Conservation (phyloP, 805 yeast genomes). For the Metschnikowia amazonensis region DNA sequence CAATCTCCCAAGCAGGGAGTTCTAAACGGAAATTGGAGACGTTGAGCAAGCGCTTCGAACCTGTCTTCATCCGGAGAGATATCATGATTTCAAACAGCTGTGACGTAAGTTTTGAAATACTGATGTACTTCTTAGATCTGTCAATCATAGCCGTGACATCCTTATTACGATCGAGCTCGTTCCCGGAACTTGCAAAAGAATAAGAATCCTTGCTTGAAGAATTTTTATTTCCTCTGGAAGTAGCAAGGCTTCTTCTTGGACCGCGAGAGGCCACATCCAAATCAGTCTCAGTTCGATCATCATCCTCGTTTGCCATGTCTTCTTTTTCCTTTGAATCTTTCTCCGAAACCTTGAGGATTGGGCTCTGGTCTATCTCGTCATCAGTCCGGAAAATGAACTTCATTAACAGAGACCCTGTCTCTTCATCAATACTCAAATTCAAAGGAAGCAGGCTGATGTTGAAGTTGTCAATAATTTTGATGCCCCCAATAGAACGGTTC, state of each 20-base stretch:
- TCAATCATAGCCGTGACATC: conserved; percentile 58
- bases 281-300: conserved; percentile 5
- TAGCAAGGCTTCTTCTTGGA: neutral
- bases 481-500: conserved; percentile 42
- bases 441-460: conserved; percentile 37
- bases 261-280: conserved; percentile 5
- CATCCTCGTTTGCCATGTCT: conserved; percentile 10
- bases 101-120: conserved; percentile 51
- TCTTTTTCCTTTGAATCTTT: conserved; percentile 3
- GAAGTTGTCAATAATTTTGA: conserved; percentile 36
- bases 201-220: conserved; percentile 7
- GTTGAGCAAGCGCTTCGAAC: conserved; percentile 34
- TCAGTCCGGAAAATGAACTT: conserved; percentile 31
- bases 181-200: conserved; percentile 4
- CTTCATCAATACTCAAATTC: conserved; percentile 36
- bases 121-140: conserved; percentile 70
- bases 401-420: conserved; percentile 38
- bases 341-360: conserved; percentile 12
- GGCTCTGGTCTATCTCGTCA: conserved; percentile 12
- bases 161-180: conserved; percentile 7
- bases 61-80: conserved; percentile 33
- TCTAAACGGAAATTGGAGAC: conserved; percentile 34
- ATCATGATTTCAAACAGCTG: conserved; percentile 27
- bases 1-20: conserved; percentile 33
- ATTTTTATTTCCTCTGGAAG: neutral